Percentiles rank a stretch among this genome's conserved stretches.
phyloP scores from a whole-genome alignment of 2,329 filamentous ascomycete genomes.

The Sporothrix dimorphospora region DNA sequence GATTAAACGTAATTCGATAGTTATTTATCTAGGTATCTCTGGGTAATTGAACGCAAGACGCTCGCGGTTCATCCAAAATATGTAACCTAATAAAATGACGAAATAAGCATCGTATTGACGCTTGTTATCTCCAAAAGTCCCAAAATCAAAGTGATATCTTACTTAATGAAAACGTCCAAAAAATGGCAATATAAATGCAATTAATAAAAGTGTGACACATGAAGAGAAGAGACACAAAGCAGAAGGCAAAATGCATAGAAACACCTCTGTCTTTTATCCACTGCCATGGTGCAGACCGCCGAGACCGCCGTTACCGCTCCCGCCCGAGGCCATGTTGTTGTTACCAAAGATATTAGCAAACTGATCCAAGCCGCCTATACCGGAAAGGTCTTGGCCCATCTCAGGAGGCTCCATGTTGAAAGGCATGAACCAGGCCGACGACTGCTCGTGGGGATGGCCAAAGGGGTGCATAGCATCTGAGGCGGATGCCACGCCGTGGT shows the following conservation, averaged over 20 bases:
- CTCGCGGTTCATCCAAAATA: not conserved
- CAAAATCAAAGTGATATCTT: conserved; percentile 8
- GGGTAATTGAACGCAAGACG: not conserved
- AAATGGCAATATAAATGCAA: not conserved
- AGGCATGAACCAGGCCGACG: conserved; percentile 85
- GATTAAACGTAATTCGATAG: not conserved
- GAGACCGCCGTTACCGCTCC: conserved; percentile 37
- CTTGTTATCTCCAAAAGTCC: conserved; percentile 5
- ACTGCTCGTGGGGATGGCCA: conserved; percentile 49
- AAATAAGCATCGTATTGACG: not conserved
- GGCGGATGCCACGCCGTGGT: not conserved
- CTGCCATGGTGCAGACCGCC: conserved; percentile 38
- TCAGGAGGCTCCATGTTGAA: conserved; percentile 86
- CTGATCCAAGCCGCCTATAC: conserved; percentile 50
- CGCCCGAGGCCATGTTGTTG: conserved; percentile 42
- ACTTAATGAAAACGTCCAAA: not conserved
- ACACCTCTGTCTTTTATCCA: not conserved
- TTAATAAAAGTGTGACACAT: not conserved
- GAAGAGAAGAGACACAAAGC: not conserved
- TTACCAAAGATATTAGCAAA: conserved; percentile 55
- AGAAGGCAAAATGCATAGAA: not conserved
- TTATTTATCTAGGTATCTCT: not conserved
- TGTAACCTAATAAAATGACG: not conserved
- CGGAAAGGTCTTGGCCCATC: conserved; percentile 52
- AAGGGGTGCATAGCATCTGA: conserved; percentile 38